Conservation (phyloP, 2,329 filamentous ascomycete genomes). For the Ceratocystis alfenasii region DNA sequence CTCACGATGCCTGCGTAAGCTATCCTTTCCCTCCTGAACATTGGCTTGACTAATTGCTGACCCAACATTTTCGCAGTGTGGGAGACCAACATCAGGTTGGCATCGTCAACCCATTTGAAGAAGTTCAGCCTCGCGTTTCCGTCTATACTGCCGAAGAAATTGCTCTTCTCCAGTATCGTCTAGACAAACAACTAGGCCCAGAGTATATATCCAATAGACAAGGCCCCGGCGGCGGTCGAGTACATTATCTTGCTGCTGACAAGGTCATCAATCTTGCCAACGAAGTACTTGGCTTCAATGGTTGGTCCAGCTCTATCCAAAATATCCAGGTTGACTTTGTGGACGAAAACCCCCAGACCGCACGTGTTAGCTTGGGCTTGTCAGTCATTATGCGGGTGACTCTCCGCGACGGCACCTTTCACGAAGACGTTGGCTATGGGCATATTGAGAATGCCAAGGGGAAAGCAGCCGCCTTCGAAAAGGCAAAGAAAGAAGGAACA, state of each 20-base stretch:
- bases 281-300: slow-evolving; percentile 92
- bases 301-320: slow-evolving; percentile 92
- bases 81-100: slow-evolving; percentile 53
- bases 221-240: slow-evolving; percentile 70
- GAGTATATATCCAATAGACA: slow-evolving; percentile 86
- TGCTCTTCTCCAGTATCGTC: slow-evolving; percentile 69
- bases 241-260: slow-evolving; percentile 90
- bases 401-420: slow-evolving; percentile 83
- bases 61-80: slow-evolving; percentile 36
- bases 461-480: slow-evolving; percentile 93
- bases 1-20: slow-evolving; percentile 37
- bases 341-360: slow-evolving; percentile 67
- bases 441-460: slow-evolving; percentile 93
- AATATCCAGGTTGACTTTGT: slow-evolving; percentile 93
- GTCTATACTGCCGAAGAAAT: slow-evolving; percentile 86
- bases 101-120: slow-evolving; percentile 70
- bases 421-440: slow-evolving; percentile 95
- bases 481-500: slow-evolving; percentile 95
- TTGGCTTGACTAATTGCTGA: slow-evolving; percentile 16
- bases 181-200: slow-evolving; percentile 88
- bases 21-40: slow-evolving; percentile 18
- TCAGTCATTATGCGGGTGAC: slow-evolving; percentile 87
- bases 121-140: slow-evolving; percentile 53
- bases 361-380: slow-evolving; percentile 71
- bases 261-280: slow-evolving; percentile 94